A percentile compares a stretch with the other conserved stretches of the same genome.
These are phyloP conservation scores for Myxozyma monticola DNA, from an alignment of 805 yeast genomes.

Conservation along the genomic window DNA sequence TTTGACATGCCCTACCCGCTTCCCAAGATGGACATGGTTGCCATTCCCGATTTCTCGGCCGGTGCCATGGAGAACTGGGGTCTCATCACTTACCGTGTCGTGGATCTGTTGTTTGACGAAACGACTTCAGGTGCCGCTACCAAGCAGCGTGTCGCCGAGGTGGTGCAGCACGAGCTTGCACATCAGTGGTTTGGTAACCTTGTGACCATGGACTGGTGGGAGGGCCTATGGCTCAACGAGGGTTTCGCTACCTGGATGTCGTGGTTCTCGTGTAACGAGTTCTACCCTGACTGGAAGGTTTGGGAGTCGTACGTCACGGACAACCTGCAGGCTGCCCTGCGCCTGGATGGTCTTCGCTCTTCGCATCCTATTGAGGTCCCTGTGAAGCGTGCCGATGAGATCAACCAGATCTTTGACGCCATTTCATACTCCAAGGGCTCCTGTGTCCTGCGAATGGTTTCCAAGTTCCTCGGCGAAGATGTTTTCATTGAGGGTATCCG, in stretches of 20 bases:
- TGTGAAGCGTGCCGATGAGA: slow-evolving; percentile 72
- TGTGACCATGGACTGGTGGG: slow-evolving; percentile 94
- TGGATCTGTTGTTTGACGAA: slow-evolving; percentile 66
- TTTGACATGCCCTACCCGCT: slow-evolving; percentile 74
- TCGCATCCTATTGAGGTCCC: slow-evolving; percentile 88
- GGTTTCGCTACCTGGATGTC: slow-evolving; percentile 93
- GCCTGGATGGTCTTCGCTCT: slow-evolving; percentile 71
- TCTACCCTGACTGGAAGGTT: slow-evolving; percentile 83
- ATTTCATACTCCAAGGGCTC: slow-evolving; percentile 83
- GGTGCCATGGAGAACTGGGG: slow-evolving; percentile 96
- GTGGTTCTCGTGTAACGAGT: slow-evolving; percentile 75
- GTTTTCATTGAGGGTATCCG: slow-evolving; percentile 72
- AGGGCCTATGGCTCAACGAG: slow-evolving; percentile 84
- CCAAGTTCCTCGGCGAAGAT: slow-evolving; percentile 67
- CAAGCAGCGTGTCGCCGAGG: slow-evolving; percentile 66
- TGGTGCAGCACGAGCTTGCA: slow-evolving; percentile 84
- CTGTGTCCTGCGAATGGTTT: slow-evolving; percentile 72
- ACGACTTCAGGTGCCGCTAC: slow-evolving; percentile 58
- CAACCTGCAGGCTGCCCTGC: slow-evolving; percentile 68
- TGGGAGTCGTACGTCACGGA: slow-evolving; percentile 79
- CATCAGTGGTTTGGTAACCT: slow-evolving; percentile 92
- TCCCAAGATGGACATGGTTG: slow-evolving; percentile 77
- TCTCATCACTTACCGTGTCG: slow-evolving; percentile 64
- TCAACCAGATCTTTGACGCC: slow-evolving; percentile 80
- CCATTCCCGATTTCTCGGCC: slow-evolving; percentile 76